Base-by-base conservation (phyloP, 1,284 basidiomycete genomes). In the Ustilago hordei region DNA sequence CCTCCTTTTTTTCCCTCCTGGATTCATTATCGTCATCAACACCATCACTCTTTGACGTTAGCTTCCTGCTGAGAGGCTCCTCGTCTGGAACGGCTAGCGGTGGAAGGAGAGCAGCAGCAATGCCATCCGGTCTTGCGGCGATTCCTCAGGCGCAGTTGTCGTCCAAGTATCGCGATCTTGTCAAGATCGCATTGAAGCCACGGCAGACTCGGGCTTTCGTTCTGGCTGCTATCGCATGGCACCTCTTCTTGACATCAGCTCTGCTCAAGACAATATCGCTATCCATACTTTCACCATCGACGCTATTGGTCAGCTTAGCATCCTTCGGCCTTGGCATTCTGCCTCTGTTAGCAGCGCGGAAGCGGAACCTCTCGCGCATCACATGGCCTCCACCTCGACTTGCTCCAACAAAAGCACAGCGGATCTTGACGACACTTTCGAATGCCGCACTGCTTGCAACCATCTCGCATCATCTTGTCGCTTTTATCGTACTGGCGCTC, bases 181-280 rank as follows among this genome's bases (percentile, higher is more conserved):
- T 75, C 65, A 78, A 78, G 62, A 61, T 75, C 17, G 79, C 79
- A 8, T 58, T 82, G 39, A 66, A 66, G 12, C 73, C 75, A 28
- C 64, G 81, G n/a, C 81, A 82, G 63, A 65, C 74, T n/a, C 71
- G 81, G 34, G 69, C 77, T 7, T 75, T 78, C 38, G n/a, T 81
- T 7, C 68, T 82, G 11, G 54, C 72, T 6, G 59, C 61, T 9
- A 52, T 72, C 15, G 58, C 72, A 23, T 70, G 75, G 50, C 75
- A 78, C 47, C 38, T 70, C 3, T 54, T 69, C 12, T 48, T 79
- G 23, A 58, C 67, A 13, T 63, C 68, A 8, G 66, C 75, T 5
- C 53, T 74, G 3, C 55, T 67, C 31, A 54, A 45, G 17, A 55
- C 63, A 0, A 15, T 55, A 11, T 72, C 78, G 1, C 38, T 75